Evolutionary conservation across 2,329 filamentous ascomycete species (phyloP).

Genomic region (Lasiodiplodia hormozganensis): DNA sequence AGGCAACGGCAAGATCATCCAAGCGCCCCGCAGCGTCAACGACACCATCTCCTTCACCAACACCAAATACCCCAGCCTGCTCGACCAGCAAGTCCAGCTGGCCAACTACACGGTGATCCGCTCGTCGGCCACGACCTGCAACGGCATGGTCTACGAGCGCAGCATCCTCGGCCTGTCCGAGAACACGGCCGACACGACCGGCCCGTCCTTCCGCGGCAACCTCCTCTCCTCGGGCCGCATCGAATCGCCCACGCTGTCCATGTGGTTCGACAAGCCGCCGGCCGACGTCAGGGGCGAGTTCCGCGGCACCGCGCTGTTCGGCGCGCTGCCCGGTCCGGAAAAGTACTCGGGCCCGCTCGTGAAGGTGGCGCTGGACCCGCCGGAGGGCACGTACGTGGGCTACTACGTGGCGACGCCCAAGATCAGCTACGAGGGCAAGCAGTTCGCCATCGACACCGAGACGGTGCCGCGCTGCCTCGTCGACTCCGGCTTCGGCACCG

Average conservation of each 20-base stretch:
- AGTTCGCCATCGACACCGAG: neutral
- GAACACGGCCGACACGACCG: constrained; percentile 35
- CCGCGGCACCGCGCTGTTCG: constrained; percentile 42
- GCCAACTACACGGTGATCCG: constrained; percentile 36
- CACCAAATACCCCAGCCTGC: constrained; percentile 10
- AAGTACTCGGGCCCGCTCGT: constrained; percentile 45
- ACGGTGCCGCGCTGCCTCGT: constrained; percentile 37
- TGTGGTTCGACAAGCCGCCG: constrained; percentile 46
- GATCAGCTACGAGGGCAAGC: neutral
- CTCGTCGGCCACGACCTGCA: constrained; percentile 33
- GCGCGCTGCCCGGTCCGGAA: constrained; percentile 41
- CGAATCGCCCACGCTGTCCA: constrained; percentile 38
- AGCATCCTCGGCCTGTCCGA: constrained; percentile 42
- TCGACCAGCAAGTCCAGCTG: constrained; percentile 36
- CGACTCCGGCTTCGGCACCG: constrained; percentile 41
- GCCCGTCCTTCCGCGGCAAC: constrained; percentile 43
- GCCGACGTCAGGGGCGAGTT: constrained; percentile 35
- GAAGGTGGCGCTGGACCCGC: constrained; percentile 34
- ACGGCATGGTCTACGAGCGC: constrained; percentile 34
- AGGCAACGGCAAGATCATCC: constrained; percentile 32
- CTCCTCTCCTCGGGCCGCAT: constrained; percentile 40
- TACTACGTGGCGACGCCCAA: constrained; percentile 18
- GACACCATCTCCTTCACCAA: constrained; percentile 27
- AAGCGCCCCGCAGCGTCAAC: constrained; percentile 24
- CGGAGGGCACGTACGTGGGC: constrained; percentile 28